Evolutionary conservation across 176 grass and related monocot genomes (phyloP), one percentile per base, ranked within the genome.

Genomic region (Metroxylon sagu): DNA sequence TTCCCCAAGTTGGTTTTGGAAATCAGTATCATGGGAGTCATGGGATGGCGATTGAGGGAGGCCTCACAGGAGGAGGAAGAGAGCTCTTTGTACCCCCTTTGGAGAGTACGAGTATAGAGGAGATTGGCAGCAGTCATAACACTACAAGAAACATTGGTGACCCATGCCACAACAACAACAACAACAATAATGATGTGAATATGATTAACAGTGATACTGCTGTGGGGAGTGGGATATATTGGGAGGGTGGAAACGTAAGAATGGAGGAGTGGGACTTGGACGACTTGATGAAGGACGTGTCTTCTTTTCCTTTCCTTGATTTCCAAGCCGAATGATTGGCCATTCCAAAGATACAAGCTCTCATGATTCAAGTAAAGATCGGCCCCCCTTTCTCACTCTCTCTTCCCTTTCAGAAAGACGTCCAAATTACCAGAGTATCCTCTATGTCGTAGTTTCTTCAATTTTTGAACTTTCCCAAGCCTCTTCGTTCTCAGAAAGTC

Each of bases 251-350:
- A 19, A 76, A 72, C 67, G 84, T 76, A 56, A 85, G 51, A 71
- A 80, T 83, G 81, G 87, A 78, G 56, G 87, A 84, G 71, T 96
- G 92, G 92, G 92, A 91, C 78, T 85, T 91, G 84, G 92, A 90
- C 58, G 84, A 97, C 57, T 71, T 97, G 78, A 97, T 97, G 92
- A 97, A 73, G 67, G 92, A 97, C 63, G 86, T 90, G 60, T 91
- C 92, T 63, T 89, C 72, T 54, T 76, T 91, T 35, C 92, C 92
- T 88, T 97, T 91, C 81, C 87, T 97, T 91, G 92, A 91, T 85
- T 96, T 97, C 66, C 92, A 91, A 88, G 87, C 84, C 70, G 92
- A 97, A 78, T 97, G 84, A 91, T 89, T 67, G 64, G 26, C 49
- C 77, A 68, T 61, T 73, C 68, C 29, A 70, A 77, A 70, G 64